Evolutionary conservation across 2,329 filamentous ascomycete genomes (phyloP).

Genomic region (Ascochyta rabiei): DNA sequence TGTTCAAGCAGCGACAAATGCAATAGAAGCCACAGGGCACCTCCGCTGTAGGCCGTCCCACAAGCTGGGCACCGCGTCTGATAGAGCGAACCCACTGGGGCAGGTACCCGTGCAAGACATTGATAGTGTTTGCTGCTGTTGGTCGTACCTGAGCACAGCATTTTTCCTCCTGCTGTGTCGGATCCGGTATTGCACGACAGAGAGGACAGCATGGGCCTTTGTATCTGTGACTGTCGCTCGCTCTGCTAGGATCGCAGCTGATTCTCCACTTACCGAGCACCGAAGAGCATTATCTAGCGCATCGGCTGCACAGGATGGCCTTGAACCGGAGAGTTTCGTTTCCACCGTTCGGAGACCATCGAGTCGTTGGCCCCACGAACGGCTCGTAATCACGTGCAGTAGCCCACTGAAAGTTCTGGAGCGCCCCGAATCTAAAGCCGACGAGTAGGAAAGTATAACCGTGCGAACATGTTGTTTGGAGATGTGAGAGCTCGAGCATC

Average conservation of each 20-base stretch:
- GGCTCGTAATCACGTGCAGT: constrained; percentile 4
- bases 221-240: not conserved
- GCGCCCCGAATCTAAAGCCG: not conserved
- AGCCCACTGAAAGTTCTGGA: constrained; percentile 2
- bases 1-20: not conserved
- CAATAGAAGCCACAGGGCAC: constrained; percentile 5
- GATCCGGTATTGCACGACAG: not conserved
- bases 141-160: not conserved
- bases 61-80: not conserved
- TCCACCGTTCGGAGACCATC: not conserved
- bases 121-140: not conserved
- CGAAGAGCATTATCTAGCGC: not conserved
- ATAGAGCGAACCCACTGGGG: constrained; percentile 1
- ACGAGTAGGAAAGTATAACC: not conserved
- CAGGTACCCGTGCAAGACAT: constrained; percentile 7
- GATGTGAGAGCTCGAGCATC: not conserved
- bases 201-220: not conserved
- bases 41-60: not conserved
- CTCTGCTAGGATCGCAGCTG: not conserved
- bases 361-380: constrained; percentile 4
- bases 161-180: not conserved
- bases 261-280: not conserved
- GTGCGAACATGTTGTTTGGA: not conserved
- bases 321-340: not conserved
- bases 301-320: not conserved